Evolutionary conservation across 306 rosid species (phyloP).

Genomic region (Quercus alba): DNA sequence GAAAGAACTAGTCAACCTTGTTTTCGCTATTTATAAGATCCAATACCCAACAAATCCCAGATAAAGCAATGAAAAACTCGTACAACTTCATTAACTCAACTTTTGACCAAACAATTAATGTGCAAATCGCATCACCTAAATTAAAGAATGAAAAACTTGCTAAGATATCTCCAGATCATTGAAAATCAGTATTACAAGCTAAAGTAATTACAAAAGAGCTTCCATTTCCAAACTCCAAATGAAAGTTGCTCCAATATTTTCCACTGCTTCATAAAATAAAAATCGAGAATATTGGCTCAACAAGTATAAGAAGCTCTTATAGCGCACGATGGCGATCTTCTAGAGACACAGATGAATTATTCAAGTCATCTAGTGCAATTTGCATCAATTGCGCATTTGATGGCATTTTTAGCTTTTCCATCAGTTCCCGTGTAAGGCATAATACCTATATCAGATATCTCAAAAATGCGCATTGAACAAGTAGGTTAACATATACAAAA

Average conservation of each 20-base stretch:
- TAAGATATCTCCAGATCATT: too few relatives aligned
- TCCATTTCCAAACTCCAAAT: too few relatives aligned
- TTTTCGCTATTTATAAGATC: neutral
- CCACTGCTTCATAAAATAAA: too few relatives aligned
- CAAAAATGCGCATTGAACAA: neutral
- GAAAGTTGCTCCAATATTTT: too few relatives aligned
- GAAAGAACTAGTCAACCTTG: neutral
- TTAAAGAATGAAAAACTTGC: too few relatives aligned
- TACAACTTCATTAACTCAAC: neutral
- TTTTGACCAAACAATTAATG: too few relatives aligned
- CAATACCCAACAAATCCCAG: neutral
- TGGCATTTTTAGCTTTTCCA: constrained; percentile 68
- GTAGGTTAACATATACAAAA: neutral
- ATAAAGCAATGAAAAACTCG: neutral
- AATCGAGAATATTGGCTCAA: constrained; percentile 45
- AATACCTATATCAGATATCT: constrained; percentile 2
- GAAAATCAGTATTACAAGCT: too few relatives aligned
- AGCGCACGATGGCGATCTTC: constrained; percentile 78
- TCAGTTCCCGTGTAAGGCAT: constrained; percentile 48
- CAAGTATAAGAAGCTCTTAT: constrained; percentile 75
- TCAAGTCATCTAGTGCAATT: constrained; percentile 69
- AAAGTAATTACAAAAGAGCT: too few relatives aligned
- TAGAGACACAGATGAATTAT: constrained; percentile 58
- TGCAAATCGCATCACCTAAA: too few relatives aligned
- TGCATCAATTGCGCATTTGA: constrained; percentile 83